These are phyloP conservation scores for Allium sativum DNA, from an alignment of 106 monocot species.

Conservation along the genomic window DNA sequence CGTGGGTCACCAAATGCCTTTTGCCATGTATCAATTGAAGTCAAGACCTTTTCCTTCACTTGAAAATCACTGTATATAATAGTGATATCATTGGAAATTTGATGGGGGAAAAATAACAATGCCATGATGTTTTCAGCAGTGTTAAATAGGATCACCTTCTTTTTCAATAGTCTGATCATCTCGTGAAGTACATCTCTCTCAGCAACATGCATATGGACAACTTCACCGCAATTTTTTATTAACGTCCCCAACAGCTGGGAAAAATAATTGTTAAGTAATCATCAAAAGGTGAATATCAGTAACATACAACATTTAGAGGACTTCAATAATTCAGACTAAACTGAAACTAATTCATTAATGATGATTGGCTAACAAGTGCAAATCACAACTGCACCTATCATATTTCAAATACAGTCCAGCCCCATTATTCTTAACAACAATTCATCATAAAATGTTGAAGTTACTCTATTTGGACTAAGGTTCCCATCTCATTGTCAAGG, in stretches of 20 bases:
- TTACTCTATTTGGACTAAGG: too few species aligned
- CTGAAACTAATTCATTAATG: too few species aligned
- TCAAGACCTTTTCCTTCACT: slow-evolving; percentile 80
- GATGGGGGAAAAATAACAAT: background rate
- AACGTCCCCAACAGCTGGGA: slow-evolving; percentile 70
- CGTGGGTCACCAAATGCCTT: slow-evolving; percentile 83
- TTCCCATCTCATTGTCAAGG: too few species aligned
- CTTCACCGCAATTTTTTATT: slow-evolving; percentile 84
- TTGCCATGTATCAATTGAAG: slow-evolving; percentile 87
- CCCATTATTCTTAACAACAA: too few species aligned
- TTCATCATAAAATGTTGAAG: too few species aligned
- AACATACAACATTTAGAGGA: too few species aligned
- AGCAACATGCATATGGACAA: slow-evolving; percentile 73
- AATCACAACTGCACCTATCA: too few species aligned
- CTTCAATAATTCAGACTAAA: too few species aligned
- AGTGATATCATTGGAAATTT: background rate
- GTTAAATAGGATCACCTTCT: slow-evolving; percentile 40
- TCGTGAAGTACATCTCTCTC: slow-evolving; percentile 66
- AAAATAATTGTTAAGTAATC: background rate
- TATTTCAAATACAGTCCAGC: too few species aligned
- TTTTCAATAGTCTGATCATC: slow-evolving; percentile 90
- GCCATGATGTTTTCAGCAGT: background rate
- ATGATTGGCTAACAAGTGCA: too few species aligned
- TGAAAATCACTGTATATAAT: slow-evolving; percentile 43
- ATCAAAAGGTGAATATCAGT: too few species aligned